Evolutionary conservation across 768 basidiomycete genomes (phyloP), one percentile per base, ranked within the genome.

Genomic region (Rhodotorula graminis): DNA sequence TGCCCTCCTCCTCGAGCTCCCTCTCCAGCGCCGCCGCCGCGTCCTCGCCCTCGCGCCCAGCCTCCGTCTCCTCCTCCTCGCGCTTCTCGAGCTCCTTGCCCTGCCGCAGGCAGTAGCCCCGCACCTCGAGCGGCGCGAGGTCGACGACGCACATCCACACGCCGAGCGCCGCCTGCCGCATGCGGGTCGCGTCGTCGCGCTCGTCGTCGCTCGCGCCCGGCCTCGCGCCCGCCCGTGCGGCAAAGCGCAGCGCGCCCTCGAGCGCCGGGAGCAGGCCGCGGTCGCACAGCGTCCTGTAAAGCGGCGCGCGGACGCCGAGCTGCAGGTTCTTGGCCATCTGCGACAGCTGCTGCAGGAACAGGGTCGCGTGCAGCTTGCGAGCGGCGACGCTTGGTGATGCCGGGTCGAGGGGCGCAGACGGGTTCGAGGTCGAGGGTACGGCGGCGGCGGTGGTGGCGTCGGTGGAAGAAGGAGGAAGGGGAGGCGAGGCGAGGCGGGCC

Each of bases 271-370:
- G 84, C 57, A 98, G 85, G 3, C 93, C 95, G 12, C 90, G 87
- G 72, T 96, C 93, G 63, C 94, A 87, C 33, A 98, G 85, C 15
- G 88, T 85, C 61, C 92, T 88, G 82, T 95, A 98, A 18, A 98
- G 86, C 5, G 87, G 83, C 80, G 94, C 85, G 50, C 96, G 90
- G 25, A 89, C 86, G 25, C 90, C 89, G 27, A 96, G 84, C 80
- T 97, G 95, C 16, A 97, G 89, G 79, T 93, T 93, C 85, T 98
- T 99, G 70, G 91, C 93, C 91, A 99, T 94, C 68, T 89, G 85
- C 78, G 91, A 91, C 16, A 97, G 86, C 76, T 97, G 93, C 77
- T 96, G 93, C 59, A 99, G 84, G 73, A 99, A 88, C 57, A 89
- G 82, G 60, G 98, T 86, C 40, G 93, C 90, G 77, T 94, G 90